Base-by-base conservation (phyloP, 305 asterid genomes). In the Fraxinus angustifolia region DNA sequence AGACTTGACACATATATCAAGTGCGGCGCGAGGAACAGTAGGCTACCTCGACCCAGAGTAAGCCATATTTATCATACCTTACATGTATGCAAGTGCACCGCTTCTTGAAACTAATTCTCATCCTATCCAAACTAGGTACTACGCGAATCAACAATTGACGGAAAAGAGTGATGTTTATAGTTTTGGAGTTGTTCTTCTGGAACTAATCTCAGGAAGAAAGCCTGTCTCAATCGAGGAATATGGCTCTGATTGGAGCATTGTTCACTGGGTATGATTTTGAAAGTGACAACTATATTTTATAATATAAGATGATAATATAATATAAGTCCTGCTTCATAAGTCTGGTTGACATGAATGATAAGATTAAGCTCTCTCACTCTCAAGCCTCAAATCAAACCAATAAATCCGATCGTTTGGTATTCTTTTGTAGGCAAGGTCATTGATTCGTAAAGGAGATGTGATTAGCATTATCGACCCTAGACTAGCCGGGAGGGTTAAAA, bases 1-100 rank as follows among this genome's bases (percentile, higher is more conserved):
- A 84, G 99, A 95, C 84, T 83, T 91, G 62, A 92, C 98, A 74
- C 97, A 96, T 81, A 78, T 94, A 85, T 96, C 99, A 34, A 96
- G 99, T 42, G 95, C 94, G 79, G 99, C 99, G 26, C 90, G 96
- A 81, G 99, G 98, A 87, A 96, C 99, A 75, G 92, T 94, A 36
- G 99, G 99, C 83, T 96, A 96, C 83, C 97, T 96, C 28, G 99
- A 96, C 83, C 99, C 99, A 10, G 99, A 94, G 99, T 95, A 87
- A 85, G 97, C 79, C 45, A 58, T 74, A 31, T 50, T 30, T 17
- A 38, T 12, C 73, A 17, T 40, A 70, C 45, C 73, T 77, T 34
- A 3, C n/a, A 42, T 72, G 74, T 70, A 8, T 30, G 26, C 36
- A 56, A 2, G 11, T 17, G 50, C 10, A 8, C 30, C 56, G n/a